A percentile compares a stretch with the other conserved stretches of the same genome.
Conservation (phyloP, 345 rosid species). For the Hibiscus trionum region DNA sequence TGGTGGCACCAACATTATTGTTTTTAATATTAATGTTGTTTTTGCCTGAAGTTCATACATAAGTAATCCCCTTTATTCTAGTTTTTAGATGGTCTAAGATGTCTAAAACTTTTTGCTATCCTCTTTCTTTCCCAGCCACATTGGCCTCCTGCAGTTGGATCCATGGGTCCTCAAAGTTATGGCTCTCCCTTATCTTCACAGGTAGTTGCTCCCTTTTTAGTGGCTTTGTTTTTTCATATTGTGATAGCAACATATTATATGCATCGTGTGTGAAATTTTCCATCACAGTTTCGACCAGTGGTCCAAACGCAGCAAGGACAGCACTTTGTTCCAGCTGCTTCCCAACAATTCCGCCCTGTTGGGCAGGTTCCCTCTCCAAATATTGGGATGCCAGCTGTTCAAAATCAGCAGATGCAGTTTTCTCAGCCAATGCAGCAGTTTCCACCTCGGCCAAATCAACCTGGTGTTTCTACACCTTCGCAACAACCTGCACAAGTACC, state of each 20-base stretch:
- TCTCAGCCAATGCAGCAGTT: slow-evolving; percentile 68
- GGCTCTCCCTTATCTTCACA: slow-evolving; percentile 18
- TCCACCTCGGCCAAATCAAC: slow-evolving; percentile 70
- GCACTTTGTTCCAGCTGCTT: slow-evolving; percentile 43
- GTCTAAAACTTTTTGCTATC: neutral
- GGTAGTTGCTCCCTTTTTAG: slow-evolving; percentile 9
- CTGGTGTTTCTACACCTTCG: slow-evolving; percentile 47
- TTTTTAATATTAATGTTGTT: neutral
- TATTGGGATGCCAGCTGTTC: slow-evolving; percentile 43
- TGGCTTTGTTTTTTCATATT: slow-evolving; percentile 1
- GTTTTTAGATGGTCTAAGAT: slow-evolving; percentile 7
- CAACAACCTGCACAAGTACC: slow-evolving; percentile 49
- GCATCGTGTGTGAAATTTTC: slow-evolving; percentile 8
- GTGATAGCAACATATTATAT: neutral
- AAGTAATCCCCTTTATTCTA: neutral
- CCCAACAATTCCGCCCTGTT: slow-evolving; percentile 68
- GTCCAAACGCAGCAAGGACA: slow-evolving; percentile 61
- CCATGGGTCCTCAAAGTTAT: slow-evolving; percentile 28
- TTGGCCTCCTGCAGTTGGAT: slow-evolving; percentile 31
- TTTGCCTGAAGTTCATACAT: neutral
- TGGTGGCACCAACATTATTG: neutral
- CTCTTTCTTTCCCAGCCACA: slow-evolving; percentile 17
- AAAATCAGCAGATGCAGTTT: slow-evolving; percentile 51
- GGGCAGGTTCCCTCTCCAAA: slow-evolving; percentile 58
- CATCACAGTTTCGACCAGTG: slow-evolving; percentile 61